Conservation (phyloP, 495 filamentous ascomycete genomes). For the Trichoderma asperelloides region DNA sequence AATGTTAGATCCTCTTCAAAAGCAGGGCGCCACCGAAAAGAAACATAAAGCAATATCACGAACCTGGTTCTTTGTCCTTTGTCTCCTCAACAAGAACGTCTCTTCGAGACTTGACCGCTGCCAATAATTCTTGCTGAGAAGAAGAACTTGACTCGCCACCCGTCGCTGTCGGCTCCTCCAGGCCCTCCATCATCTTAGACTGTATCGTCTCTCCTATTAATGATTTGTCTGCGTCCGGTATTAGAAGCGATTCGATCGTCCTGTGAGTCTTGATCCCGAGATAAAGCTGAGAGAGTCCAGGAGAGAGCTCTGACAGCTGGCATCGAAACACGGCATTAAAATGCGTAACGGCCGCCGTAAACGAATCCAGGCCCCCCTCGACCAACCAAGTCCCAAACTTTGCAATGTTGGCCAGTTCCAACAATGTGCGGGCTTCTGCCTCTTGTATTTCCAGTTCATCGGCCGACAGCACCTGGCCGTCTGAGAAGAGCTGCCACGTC, state of each 20-base stretch:
- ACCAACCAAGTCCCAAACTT: slow-evolving; percentile 78
- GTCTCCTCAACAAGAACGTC: slow-evolving; percentile 57
- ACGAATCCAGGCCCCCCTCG: slow-evolving; percentile 71
- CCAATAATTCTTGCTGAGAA: slow-evolving; percentile 55
- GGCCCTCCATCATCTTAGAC: slow-evolving; percentile 61
- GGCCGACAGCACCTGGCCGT: slow-evolving; percentile 60
- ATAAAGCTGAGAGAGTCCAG: slow-evolving; percentile 62
- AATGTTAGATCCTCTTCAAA: slow-evolving; percentile 18
- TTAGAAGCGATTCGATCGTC: slow-evolving; percentile 60
- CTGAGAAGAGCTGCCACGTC: slow-evolving; percentile 70
- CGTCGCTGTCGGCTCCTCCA: slow-evolving; percentile 53
- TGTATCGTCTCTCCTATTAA: slow-evolving; percentile 46
- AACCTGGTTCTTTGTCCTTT: background rate
- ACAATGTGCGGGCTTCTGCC: slow-evolving; percentile 58
- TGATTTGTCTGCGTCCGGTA: slow-evolving; percentile 50
- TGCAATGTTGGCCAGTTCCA: slow-evolving; percentile 80
- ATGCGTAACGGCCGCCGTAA: slow-evolving; percentile 73
- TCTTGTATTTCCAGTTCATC: slow-evolving; percentile 64
- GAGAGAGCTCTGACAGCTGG: slow-evolving; percentile 56
- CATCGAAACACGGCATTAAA: slow-evolving; percentile 69
- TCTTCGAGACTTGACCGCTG: slow-evolving; percentile 52
- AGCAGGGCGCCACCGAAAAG: slow-evolving; percentile 35
- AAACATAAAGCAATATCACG: background rate
- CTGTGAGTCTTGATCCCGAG: slow-evolving; percentile 82
- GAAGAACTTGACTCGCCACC: slow-evolving; percentile 36